phyloP scores from a whole-genome alignment of 148 eudicot genomes.

The Camellia japonica region DNA sequence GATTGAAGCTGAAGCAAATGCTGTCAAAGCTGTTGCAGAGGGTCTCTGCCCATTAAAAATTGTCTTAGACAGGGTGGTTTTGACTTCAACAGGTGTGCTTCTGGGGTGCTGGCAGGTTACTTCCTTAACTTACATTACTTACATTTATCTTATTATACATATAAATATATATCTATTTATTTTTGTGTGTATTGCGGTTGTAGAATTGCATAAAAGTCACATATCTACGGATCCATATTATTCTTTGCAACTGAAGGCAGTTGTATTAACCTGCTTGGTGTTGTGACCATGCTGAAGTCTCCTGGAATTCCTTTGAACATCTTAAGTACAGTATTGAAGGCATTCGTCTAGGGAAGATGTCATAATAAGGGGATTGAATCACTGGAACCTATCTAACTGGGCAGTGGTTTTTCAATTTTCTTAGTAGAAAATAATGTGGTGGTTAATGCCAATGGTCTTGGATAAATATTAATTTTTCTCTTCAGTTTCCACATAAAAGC shows the following conservation, averaged over 20 bases:
- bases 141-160: neutral
- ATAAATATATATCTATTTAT: neutral
- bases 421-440: neutral
- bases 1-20: slow-evolving; percentile 82
- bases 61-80: slow-evolving; percentile 75
- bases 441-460: neutral
- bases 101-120: slow-evolving; percentile 98
- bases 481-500: neutral
- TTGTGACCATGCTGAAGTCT: no score
- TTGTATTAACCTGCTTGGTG: no score
- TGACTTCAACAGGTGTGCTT: slow-evolving; percentile 97
- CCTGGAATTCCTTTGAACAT: no score
- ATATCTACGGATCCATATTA: neutral
- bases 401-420: neutral
- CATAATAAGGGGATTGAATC: neutral
- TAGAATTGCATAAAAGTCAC: neutral
- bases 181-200: neutral
- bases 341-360: neutral
- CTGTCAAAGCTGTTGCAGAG: slow-evolving; percentile 63
- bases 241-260: no score
- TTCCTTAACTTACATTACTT: slow-evolving; percentile 6
- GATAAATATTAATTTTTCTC: neutral
- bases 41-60: slow-evolving; percentile 74
- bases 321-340: neutral
- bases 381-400: neutral